Percentiles rank a stretch among this genome's conserved stretches.
Conservation (phyloP, 2,329 filamentous ascomycete genomes). For the Fusarium abutilonis region DNA sequence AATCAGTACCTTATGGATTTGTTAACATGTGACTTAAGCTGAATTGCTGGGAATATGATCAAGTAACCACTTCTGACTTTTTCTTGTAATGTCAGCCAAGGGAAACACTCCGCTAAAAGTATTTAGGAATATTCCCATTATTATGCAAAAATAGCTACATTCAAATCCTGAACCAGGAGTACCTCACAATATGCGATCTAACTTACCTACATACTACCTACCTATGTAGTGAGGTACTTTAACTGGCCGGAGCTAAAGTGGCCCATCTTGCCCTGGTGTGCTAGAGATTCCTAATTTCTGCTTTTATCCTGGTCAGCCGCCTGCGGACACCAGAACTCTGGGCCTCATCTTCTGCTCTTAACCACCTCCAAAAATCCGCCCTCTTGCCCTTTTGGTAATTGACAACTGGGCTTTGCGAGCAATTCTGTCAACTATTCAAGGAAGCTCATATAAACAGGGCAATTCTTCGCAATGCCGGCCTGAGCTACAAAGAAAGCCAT, state of each 20-base stretch:
- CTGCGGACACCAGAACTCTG: conserved; percentile 29
- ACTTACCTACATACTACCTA: background rate
- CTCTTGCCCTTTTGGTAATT: background rate
- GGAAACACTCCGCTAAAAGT: background rate
- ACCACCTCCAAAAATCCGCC: conserved; percentile 9
- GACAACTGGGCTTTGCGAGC: background rate
- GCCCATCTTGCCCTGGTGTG: conserved; percentile 8
- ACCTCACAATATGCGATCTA: background rate
- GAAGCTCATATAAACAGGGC: conserved; percentile 25
- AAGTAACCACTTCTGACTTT: background rate
- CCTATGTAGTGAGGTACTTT: too few relatives aligned
- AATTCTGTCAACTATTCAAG: conserved; percentile 4
- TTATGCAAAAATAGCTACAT: background rate
- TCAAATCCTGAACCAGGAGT: background rate
- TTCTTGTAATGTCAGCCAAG: background rate
- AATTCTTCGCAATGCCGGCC: conserved; percentile 39
- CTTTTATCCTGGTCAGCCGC: conserved; percentile 42
- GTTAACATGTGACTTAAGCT: conserved; percentile 6
- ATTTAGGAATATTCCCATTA: conserved; percentile 1
- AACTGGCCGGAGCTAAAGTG: conserved; percentile 5
- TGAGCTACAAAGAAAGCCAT: conserved; percentile 40
- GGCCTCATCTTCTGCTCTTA: conserved; percentile 26
- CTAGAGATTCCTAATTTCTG: conserved; percentile 44
- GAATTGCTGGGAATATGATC: background rate
- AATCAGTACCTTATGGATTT: conserved; percentile 1